These are phyloP conservation scores for Pugionium cornutum DNA, from an alignment of 345 rosid species.

Conservation along the genomic window DNA sequence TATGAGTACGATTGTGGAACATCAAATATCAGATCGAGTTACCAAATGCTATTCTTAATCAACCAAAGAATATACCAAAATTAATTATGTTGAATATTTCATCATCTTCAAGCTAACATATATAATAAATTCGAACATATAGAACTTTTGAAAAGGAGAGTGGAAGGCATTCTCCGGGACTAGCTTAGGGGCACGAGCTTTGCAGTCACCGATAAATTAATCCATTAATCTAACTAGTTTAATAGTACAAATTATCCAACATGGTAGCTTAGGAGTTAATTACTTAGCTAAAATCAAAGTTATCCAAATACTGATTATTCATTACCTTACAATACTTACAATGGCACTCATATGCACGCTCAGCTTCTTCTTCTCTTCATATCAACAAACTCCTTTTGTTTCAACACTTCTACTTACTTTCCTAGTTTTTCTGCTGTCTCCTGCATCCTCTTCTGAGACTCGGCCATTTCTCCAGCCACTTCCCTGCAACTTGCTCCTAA, in stretches of 20 bases:
- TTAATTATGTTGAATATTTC: too few relatives aligned
- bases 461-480: constrained; percentile 31
- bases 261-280: not conserved
- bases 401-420: constrained; percentile 6
- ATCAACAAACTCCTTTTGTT: constrained; percentile 23
- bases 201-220: not conserved
- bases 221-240: constrained; percentile 10
- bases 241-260: constrained; percentile 1
- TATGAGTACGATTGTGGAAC: too few relatives aligned
- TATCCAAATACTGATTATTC: not conserved
- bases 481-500: constrained; percentile 26
- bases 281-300: not conserved
- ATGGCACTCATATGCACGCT: not conserved
- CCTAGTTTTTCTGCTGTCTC: constrained; percentile 28
- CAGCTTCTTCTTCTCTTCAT: constrained; percentile 21
- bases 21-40: not conserved
- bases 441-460: constrained; percentile 39
- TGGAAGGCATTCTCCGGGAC: too few relatives aligned
- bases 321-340: constrained; percentile 3
- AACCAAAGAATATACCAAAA: too few relatives aligned
- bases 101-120: too few relatives aligned
- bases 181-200: constrained; percentile 25
- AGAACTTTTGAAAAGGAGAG: not conserved
- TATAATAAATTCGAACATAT: not conserved
- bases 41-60: too few relatives aligned